Conservation (phyloP, 1,284 basidiomycete genomes). For the Gymnopus androsaceus region DNA sequence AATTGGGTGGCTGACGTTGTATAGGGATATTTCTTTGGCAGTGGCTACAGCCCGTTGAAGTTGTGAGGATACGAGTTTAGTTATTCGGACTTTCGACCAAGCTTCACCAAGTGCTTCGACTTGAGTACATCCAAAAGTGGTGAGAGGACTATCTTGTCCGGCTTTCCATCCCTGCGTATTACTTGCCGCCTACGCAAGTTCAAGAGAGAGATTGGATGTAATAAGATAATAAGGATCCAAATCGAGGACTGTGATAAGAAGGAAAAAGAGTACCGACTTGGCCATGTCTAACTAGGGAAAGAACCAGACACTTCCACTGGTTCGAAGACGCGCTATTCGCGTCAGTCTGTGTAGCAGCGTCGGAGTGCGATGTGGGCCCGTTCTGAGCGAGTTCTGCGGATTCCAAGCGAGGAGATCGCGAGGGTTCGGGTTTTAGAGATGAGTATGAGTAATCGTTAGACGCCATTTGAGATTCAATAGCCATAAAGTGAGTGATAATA, state of each 20-base stretch:
- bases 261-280: no score
- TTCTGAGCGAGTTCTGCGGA: no score
- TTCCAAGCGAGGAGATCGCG: no score
- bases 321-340: no score
- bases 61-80: slow-evolving; percentile 1
- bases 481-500: no score
- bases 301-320: slow-evolving; percentile 8
- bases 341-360: no score
- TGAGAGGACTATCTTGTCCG: not conserved
- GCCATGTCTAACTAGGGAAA: slow-evolving; percentile 2
- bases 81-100: not conserved
- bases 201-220: not conserved
- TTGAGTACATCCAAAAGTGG: not conserved
- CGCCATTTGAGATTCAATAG: no score
- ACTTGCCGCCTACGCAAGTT: not conserved
- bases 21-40: not conserved
- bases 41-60: not conserved
- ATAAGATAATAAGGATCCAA: not conserved
- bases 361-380: no score
- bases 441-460: no score
- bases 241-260: no score
- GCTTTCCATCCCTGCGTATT: not conserved
- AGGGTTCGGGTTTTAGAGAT: no score
- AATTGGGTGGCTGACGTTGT: not conserved
- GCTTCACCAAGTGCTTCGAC: not conserved